Evolutionary conservation across 2,329 filamentous ascomycete genomes (phyloP).

Genomic region (Verticillium longisporum): DNA sequence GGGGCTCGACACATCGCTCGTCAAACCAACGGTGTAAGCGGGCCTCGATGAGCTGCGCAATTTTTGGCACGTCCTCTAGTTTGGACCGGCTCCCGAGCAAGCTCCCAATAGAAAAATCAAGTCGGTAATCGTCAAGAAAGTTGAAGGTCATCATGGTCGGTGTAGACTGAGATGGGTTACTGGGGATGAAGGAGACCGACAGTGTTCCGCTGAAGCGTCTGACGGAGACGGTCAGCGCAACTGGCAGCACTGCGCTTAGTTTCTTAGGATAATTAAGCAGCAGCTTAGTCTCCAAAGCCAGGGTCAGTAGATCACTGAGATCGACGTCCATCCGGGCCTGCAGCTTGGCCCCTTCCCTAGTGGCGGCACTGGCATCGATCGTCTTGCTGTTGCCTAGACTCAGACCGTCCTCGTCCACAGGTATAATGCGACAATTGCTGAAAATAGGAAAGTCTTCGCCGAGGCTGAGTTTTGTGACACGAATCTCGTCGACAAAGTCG

Average conservation of each 20-base stretch:
- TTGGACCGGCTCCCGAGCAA: constrained; percentile 73
- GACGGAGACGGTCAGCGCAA: constrained; percentile 85
- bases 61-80: constrained; percentile 81
- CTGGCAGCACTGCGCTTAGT: constrained; percentile 79
- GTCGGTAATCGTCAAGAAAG: constrained; percentile 81
- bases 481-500: constrained; percentile 88
- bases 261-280: constrained; percentile 92
- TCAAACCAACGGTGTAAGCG: constrained; percentile 83
- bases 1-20: constrained; percentile 76
- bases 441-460: constrained; percentile 98
- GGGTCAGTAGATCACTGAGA: constrained; percentile 88
- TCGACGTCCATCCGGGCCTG: constrained; percentile 98
- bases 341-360: constrained; percentile 63
- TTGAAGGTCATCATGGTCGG: constrained; percentile 92
- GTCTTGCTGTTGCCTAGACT: constrained; percentile 43
- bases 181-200: constrained; percentile 86
- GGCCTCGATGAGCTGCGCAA: constrained; percentile 75
- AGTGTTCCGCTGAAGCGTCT: constrained; percentile 92
- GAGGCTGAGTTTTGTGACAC: constrained; percentile 85
- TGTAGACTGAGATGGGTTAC: constrained; percentile 58
- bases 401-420: constrained; percentile 73
- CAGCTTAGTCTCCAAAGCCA: constrained; percentile 90
- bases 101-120: constrained; percentile 76
- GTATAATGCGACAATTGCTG: constrained; percentile 94
- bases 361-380: constrained; percentile 45